Percentiles rank a stretch among this genome's conserved stretches.
These are phyloP conservation scores for Psidium friedrichsthalianum DNA, from an alignment of 345 rosid genomes.

Conservation along the genomic window DNA sequence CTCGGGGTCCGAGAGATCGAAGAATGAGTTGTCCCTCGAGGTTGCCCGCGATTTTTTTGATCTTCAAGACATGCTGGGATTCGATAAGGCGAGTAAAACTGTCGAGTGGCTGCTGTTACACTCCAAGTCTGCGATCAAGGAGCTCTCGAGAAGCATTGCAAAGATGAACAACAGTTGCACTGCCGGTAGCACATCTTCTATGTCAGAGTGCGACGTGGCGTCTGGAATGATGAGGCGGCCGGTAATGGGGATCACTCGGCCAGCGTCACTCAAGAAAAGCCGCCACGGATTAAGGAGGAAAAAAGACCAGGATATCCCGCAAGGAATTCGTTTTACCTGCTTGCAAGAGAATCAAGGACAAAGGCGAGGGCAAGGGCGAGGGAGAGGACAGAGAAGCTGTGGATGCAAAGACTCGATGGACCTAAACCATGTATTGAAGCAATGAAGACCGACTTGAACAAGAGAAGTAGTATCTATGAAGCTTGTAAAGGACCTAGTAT, in stretches of 20 bases:
- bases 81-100: slow-evolving; percentile 74
- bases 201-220: slow-evolving; percentile 34
- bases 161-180: not conserved
- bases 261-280: slow-evolving; percentile 3
- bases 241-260: not conserved
- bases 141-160: slow-evolving; percentile 14
- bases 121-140: slow-evolving; percentile 45
- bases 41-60: slow-evolving; percentile 67
- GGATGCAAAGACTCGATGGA: slow-evolving; percentile 7
- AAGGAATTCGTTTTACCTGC: slow-evolving; percentile 15
- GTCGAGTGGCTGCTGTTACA: slow-evolving; percentile 73
- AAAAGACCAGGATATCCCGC: slow-evolving; percentile 17
- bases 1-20: slow-evolving; percentile 72
- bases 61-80: slow-evolving; percentile 73
- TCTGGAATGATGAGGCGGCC: slow-evolving; percentile 13
- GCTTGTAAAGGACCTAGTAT: not conserved
- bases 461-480: not conserved
- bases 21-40: slow-evolving; percentile 75
- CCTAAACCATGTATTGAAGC: not conserved
- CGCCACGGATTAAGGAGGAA: slow-evolving; percentile 8
- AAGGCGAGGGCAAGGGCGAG: slow-evolving; percentile 70
- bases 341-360: slow-evolving; percentile 36
- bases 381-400: slow-evolving; percentile 46
- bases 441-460: not conserved
- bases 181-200: slow-evolving; percentile 23